phyloP scores from a whole-genome alignment of 176 grass and related monocot species.

The Pharus latifolius region DNA sequence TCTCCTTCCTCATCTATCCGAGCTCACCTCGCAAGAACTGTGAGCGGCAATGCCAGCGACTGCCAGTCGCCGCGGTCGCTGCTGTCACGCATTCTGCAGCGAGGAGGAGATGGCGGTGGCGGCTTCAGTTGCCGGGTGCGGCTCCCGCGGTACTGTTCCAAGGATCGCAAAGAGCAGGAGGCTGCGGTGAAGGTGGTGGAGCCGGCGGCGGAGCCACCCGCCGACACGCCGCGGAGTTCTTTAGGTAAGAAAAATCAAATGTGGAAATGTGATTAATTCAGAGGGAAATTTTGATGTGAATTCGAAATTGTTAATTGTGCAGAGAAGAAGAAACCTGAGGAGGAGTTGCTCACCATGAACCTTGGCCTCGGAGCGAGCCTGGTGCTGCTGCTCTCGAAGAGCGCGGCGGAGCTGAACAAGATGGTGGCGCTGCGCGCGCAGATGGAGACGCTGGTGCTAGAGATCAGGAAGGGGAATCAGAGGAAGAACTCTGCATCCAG shows the following conservation, averaged over 20 bases:
- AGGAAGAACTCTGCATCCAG: not conserved
- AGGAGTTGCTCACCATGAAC: conserved; percentile 56
- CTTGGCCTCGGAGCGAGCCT: conserved; percentile 64
- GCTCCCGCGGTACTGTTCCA: conserved; percentile 22
- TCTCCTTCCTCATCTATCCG: conserved; percentile 13
- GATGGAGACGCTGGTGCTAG: conserved; percentile 66
- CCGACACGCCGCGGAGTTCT: conserved; percentile 42
- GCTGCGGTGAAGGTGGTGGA: conserved; percentile 33
- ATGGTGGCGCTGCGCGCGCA: conserved; percentile 71
- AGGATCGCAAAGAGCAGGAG: conserved; percentile 7
- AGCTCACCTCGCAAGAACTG: not conserved
- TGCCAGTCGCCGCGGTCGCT: conserved; percentile 44
- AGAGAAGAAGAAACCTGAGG: conserved; percentile 75
- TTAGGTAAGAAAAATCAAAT: not conserved
- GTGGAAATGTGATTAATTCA: not conserved
- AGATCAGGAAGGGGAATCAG: conserved; percentile 37
- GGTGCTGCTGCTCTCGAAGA: conserved; percentile 70
- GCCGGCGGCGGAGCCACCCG: conserved; percentile 2
- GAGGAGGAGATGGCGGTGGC: conserved; percentile 5
- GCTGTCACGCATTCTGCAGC: conserved; percentile 43
- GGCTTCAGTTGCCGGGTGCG: conserved; percentile 44
- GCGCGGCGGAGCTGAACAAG: conserved; percentile 72
- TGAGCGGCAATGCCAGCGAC: not conserved
- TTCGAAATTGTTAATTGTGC: not conserved
- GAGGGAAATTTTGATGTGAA: not conserved